Percentiles rank a stretch among this genome's conserved stretches.
Evolutionary conservation across 1,284 basidiomycete species (phyloP).

Genomic region (Austroboletus rostrupii): DNA sequence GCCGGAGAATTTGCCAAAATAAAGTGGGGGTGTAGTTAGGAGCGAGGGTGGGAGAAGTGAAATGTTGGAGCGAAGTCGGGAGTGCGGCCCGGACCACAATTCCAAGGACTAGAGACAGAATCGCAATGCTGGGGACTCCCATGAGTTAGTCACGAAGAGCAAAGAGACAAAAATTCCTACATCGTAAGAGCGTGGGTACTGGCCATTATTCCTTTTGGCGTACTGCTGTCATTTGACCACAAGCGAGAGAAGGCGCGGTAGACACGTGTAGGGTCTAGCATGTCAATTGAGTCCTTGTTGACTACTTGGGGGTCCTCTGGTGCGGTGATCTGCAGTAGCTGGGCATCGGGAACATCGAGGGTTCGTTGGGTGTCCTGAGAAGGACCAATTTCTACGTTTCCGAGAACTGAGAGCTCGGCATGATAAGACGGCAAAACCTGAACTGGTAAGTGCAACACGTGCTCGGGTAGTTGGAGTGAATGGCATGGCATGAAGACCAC

Average conservation of each 20-base stretch:
- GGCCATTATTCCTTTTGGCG: conserved; percentile 34
- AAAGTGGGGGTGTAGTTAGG: conserved; percentile 21
- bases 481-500: conserved; percentile 58
- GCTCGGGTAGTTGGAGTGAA: conserved; percentile 42
- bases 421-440: conserved; percentile 36
- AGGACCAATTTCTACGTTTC: conserved; percentile 32
- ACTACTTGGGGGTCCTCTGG: conserved; percentile 38
- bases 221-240: conserved; percentile 36
- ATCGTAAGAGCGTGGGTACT: conserved; percentile 58
- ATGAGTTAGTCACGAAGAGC: conserved; percentile 10
- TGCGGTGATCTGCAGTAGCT: conserved; percentile 37
- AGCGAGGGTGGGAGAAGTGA: conserved; percentile 16
- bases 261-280: conserved; percentile 40
- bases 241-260: conserved; percentile 46
- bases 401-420: conserved; percentile 30
- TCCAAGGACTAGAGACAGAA: conserved; percentile 65
- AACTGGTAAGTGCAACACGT: conserved; percentile 60
- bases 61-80: conserved; percentile 35
- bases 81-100: conserved; percentile 55
- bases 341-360: conserved; percentile 41
- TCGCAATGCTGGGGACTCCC: conserved; percentile 47
- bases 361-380: conserved; percentile 48
- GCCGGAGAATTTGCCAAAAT: conserved; percentile 33
- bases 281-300: conserved; percentile 42
- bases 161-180: conserved; percentile 37